A percentile compares a stretch with the other conserved stretches of the same genome.
Evolutionary conservation across 108 stramenopile species (phyloP).

Genomic region (Stephanodiscus triporus): DNA sequence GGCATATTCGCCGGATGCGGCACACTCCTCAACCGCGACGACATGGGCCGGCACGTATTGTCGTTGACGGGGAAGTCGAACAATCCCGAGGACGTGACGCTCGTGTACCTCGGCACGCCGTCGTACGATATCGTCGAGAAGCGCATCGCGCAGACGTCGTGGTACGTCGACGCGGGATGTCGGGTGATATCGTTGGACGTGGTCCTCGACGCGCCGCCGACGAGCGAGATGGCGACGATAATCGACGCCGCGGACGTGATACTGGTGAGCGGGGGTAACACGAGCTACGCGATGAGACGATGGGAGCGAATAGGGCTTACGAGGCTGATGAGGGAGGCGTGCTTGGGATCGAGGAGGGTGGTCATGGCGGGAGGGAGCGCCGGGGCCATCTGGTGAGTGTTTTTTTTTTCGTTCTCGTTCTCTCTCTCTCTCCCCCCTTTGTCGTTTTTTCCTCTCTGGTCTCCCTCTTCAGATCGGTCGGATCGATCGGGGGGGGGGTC

Average conservation of each 20-base stretch:
- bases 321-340: slow-evolving; percentile 44
- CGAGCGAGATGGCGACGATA: slow-evolving; percentile 25
- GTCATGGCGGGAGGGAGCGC: slow-evolving; percentile 74
- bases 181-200: slow-evolving; percentile 34
- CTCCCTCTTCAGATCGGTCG: no score
- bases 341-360: slow-evolving; percentile 27
- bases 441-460: no score
- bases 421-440: no score
- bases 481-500: no score
- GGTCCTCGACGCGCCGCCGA: slow-evolving; percentile 25
- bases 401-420: not conserved
- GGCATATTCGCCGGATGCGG: slow-evolving; percentile 55
- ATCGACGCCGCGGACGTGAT: slow-evolving; percentile 61
- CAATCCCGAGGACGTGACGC: slow-evolving; percentile 9
- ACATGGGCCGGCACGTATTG: slow-evolving; percentile 18
- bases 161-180: slow-evolving; percentile 30
- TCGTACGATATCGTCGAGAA: slow-evolving; percentile 44
- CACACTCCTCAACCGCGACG: slow-evolving; percentile 23
- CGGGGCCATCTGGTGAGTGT: slow-evolving; percentile 70
- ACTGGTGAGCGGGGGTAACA: slow-evolving; percentile 78
- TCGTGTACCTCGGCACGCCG: slow-evolving; percentile 53
- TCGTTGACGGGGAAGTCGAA: slow-evolving; percentile 18
- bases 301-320: slow-evolving; percentile 61
- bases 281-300: slow-evolving; percentile 71
- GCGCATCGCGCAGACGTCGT: slow-evolving; percentile 23